These are phyloP conservation scores for Corynascus novoguineensis DNA, from an alignment of 495 filamentous ascomycete species.

Conservation along the genomic window DNA sequence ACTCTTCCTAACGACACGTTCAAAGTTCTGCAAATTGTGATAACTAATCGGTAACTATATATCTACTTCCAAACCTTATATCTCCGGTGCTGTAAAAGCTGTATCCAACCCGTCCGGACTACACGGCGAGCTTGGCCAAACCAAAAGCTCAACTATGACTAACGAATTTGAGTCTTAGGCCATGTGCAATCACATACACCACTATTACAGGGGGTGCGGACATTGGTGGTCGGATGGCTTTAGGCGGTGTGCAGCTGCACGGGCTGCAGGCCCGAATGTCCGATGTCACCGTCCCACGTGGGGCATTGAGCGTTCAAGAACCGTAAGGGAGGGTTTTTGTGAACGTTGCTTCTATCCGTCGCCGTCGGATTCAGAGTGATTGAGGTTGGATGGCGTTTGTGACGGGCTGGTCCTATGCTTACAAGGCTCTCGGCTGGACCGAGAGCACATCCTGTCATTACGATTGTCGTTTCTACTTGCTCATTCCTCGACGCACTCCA, in stretches of 20 bases:
- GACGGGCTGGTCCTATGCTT: not conserved
- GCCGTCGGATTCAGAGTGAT: constrained; percentile 1
- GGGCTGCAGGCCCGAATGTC: not conserved
- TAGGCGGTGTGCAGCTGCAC: not conserved
- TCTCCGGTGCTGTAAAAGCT: not conserved
- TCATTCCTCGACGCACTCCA: not conserved
- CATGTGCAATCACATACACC: constrained; percentile 1
- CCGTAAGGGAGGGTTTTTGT: not conserved
- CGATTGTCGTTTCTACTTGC: not conserved
- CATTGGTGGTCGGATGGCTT: constrained; percentile 5
- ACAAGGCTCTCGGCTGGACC: not conserved
- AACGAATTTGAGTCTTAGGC: not conserved
- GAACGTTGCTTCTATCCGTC: constrained; percentile 3
- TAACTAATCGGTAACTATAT: not conserved
- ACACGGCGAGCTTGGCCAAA: not conserved
- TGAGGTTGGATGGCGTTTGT: not conserved
- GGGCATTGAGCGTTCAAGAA: not conserved
- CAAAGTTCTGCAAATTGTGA: not conserved
- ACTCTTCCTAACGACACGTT: no score
- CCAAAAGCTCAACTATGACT: not conserved
- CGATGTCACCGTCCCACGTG: not conserved
- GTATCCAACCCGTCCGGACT: not conserved
- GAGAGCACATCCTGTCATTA: not conserved
- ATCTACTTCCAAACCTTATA: no score
- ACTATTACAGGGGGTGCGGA: not conserved